Evolutionary conservation across 257 asterid species (phyloP).

Genomic region (Vinca minor): DNA sequence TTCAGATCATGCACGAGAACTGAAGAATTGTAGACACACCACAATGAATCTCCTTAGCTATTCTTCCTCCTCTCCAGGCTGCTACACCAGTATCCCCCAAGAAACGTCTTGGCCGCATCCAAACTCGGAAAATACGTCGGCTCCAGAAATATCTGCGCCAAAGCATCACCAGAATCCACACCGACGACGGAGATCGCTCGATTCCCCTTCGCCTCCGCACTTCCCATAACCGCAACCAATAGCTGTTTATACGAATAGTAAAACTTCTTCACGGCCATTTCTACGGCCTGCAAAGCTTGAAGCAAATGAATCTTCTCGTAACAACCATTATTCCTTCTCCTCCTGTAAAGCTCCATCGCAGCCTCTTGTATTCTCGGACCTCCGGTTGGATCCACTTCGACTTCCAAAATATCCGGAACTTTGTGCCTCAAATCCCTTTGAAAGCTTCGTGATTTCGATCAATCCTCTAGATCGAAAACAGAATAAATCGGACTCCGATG

Average conservation of each 20-base stretch:
- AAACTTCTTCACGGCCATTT: constrained; percentile 67
- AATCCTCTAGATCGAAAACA: constrained; percentile 67
- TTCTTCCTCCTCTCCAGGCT: constrained; percentile 8
- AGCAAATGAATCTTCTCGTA: constrained; percentile 53
- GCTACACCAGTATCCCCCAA: constrained; percentile 71
- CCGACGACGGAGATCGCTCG: too few species aligned
- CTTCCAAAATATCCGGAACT: constrained; percentile 65
- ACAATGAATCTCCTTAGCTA: neutral
- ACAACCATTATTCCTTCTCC: constrained; percentile 33
- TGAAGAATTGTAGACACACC: too few species aligned
- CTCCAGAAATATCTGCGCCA: constrained; percentile 64
- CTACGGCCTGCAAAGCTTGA: constrained; percentile 88
- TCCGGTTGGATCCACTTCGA: constrained; percentile 83
- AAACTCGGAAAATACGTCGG: constrained; percentile 89
- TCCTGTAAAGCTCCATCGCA: constrained; percentile 69
- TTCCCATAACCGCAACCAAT: constrained; percentile 67
- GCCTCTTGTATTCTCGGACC: constrained; percentile 89
- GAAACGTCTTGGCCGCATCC: constrained; percentile 90
- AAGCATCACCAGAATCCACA: constrained; percentile 39
- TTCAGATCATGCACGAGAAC: too few species aligned
- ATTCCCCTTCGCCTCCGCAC: constrained; percentile 60
- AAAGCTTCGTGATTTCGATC: constrained; percentile 49
- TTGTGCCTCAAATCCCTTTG: constrained; percentile 67
- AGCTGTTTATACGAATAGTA: constrained; percentile 73
- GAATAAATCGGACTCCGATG: constrained; percentile 51